Evolutionary conservation across 495 filamentous ascomycete species (phyloP).

Genomic region (Penicillium arizonense): DNA sequence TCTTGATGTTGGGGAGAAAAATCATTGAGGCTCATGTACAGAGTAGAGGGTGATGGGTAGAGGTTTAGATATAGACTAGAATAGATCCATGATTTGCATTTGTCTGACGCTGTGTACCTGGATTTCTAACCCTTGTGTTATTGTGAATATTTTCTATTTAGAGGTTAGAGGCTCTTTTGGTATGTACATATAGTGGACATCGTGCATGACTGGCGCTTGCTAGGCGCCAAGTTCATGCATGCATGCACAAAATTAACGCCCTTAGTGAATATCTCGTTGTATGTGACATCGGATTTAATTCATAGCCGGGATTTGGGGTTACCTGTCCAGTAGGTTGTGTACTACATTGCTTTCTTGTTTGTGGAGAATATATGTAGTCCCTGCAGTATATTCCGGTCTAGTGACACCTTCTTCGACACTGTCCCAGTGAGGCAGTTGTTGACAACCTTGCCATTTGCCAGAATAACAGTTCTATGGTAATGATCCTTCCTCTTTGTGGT

Average conservation of each 20-base stretch:
- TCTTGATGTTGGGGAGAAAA: slow-evolving; percentile 70
- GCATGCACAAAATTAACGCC: not conserved
- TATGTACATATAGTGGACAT: not conserved
- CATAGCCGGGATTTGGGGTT: no score
- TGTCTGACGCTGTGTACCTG: no score
- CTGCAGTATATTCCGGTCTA: not conserved
- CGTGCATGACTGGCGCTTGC: not conserved
- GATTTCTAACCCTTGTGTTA: no score
- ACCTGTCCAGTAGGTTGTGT: not conserved
- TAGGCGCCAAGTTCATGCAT: slow-evolving; percentile 2
- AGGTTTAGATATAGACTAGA: no score
- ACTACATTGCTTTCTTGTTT: not conserved
- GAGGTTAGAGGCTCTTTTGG: not conserved
- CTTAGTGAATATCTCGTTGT: not conserved
- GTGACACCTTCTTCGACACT: not conserved
- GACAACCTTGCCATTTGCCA: no score
- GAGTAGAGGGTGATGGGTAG: not conserved
- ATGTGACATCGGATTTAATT: not conserved
- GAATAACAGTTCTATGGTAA: no score
- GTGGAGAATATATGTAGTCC: not conserved
- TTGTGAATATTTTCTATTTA: no score
- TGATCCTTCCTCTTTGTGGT: no score
- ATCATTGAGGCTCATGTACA: slow-evolving; percentile 16
- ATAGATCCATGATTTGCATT: no score
- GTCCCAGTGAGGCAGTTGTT: no score